A percentile compares a stretch with the other conserved stretches of the same genome.
Evolutionary conservation across 129 eudicot genomes (phyloP).

Genomic region (Centaurea solstitialis): DNA sequence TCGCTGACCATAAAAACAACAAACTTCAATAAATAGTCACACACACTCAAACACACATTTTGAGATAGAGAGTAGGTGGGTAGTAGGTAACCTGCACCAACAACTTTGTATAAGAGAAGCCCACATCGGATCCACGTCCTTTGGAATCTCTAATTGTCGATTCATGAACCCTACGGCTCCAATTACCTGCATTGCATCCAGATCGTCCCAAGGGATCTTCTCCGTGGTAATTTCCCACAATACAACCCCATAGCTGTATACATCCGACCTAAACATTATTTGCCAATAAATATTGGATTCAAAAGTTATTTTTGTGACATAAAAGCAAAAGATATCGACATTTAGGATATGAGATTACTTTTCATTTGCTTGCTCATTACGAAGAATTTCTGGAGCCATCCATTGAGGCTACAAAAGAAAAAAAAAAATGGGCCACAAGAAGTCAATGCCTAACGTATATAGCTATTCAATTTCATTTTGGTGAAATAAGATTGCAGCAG

Average conservation of each 20-base stretch:
- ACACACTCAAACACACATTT: background rate
- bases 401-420: constrained; percentile 71
- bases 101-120: constrained; percentile 71
- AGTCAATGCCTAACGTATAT: no score
- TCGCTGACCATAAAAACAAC: constrained; percentile 44
- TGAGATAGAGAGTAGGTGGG: background rate
- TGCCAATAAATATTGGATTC: constrained; percentile 12
- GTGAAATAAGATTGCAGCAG: background rate
- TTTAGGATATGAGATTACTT: constrained; percentile 39
- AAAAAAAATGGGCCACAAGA: background rate
- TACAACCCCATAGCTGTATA: constrained; percentile 81
- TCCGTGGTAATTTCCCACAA: constrained; percentile 78
- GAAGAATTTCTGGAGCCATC: constrained; percentile 97
- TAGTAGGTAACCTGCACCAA: constrained; percentile 53
- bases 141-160: constrained; percentile 69
- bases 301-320: background rate
- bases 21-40: background rate
- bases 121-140: constrained; percentile 78
- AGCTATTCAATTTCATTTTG: no score
- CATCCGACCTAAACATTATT: constrained; percentile 47
- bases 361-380: constrained; percentile 77
- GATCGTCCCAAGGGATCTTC: constrained; percentile 81
- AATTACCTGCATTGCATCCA: constrained; percentile 81
- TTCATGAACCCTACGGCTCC: constrained; percentile 91
- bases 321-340: background rate